phyloP scores from a whole-genome alignment of 1,139 yeast genomes.

The Yamadazyma songkhlaensis region DNA sequence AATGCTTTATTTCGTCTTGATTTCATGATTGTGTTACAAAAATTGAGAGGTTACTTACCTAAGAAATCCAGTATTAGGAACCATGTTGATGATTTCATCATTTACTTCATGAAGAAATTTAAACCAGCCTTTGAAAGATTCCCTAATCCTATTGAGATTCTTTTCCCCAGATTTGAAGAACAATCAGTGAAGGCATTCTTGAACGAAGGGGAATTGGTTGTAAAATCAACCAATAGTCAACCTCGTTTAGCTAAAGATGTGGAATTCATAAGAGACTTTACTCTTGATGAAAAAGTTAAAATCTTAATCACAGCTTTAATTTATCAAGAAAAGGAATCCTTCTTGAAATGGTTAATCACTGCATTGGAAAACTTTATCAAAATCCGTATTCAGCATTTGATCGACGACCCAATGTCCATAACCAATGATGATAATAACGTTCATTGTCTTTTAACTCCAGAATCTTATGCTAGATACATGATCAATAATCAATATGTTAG shows the following conservation, averaged over 20 bases:
- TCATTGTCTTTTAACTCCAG: constrained; percentile 10
- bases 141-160: constrained; percentile 66
- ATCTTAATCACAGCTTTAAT: constrained; percentile 50
- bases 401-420: neutral
- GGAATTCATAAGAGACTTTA: constrained; percentile 36
- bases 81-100: constrained; percentile 65
- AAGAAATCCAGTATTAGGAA: constrained; percentile 39
- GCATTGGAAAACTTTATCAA: constrained; percentile 33
- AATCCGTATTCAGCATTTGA: constrained; percentile 18
- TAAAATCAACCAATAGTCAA: constrained; percentile 19
- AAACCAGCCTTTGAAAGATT: constrained; percentile 44
- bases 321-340: constrained; percentile 39
- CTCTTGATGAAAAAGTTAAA: constrained; percentile 36
- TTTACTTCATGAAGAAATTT: constrained; percentile 65
- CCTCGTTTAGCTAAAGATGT: constrained; percentile 33
- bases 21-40: constrained; percentile 49
- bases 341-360: constrained; percentile 42
- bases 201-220: constrained; percentile 50
- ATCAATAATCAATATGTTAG: constrained; percentile 38
- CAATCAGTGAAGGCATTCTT: constrained; percentile 34
- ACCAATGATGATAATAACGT: constrained; percentile 1
- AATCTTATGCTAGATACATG: constrained; percentile 23
- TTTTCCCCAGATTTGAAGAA: constrained; percentile 62
- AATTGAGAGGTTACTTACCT: constrained; percentile 31
- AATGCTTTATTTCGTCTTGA: constrained; percentile 71